Conservation (phyloP, 2,329 filamentous ascomycete species). For the Chaetothyriales sp. region DNA sequence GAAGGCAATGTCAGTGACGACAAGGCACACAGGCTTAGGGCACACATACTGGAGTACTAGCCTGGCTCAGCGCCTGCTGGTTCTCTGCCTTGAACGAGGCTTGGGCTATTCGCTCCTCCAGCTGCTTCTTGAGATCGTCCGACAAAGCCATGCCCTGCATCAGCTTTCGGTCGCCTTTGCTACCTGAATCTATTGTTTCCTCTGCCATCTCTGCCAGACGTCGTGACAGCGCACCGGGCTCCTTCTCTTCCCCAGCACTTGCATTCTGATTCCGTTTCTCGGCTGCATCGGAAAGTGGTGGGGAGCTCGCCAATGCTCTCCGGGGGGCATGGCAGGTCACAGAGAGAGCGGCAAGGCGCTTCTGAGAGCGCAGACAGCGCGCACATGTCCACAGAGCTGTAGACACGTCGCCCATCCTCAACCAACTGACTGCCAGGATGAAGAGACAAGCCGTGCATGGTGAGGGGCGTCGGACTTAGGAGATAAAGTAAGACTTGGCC, state of each 20-base stretch:
- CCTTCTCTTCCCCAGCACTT: slow-evolving; percentile 13
- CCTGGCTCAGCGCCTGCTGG: slow-evolving; percentile 38
- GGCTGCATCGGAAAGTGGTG: background rate
- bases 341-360: slow-evolving; percentile 4
- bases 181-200: slow-evolving; percentile 40
- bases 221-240: slow-evolving; percentile 42
- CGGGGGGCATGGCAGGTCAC: background rate
- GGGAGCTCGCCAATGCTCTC: background rate
- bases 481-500: background rate
- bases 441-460: background rate
- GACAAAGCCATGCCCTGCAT: slow-evolving; percentile 49
- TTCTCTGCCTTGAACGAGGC: slow-evolving; percentile 40
- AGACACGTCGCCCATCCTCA: slow-evolving; percentile 10
- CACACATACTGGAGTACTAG: slow-evolving; percentile 34
- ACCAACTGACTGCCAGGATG: background rate
- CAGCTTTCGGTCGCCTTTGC: slow-evolving; percentile 39
- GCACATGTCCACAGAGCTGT: slow-evolving; percentile 13
- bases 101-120: slow-evolving; percentile 44
- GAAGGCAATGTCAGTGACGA: slow-evolving; percentile 1
- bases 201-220: slow-evolving; percentile 46
- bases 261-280: background rate
- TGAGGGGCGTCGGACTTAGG: background rate
- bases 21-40: background rate
- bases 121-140: slow-evolving; percentile 41
- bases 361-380: slow-evolving; percentile 12